Percentiles rank a stretch among this genome's conserved stretches.
phyloP scores from a whole-genome alignment of 805 yeast genomes.

The Wickerhamomyces hampshirensis region DNA sequence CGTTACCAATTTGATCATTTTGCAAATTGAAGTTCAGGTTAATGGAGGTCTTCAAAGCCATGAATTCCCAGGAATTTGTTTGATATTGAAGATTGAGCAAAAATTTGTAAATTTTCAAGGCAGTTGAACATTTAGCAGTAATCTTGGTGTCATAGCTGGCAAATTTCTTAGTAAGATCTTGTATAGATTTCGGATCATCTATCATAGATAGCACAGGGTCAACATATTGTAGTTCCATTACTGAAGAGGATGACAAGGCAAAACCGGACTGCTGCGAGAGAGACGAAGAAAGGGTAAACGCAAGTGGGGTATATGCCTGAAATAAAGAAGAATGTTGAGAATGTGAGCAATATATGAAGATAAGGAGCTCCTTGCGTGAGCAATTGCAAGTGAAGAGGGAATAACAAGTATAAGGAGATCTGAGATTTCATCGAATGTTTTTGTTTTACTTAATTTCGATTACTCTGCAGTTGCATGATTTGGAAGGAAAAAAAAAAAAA shows the following conservation, averaged over 20 bases:
- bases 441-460: background rate
- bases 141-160: slow-evolving; percentile 14
- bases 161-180: slow-evolving; percentile 9
- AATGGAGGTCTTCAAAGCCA: slow-evolving; percentile 25
- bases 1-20: slow-evolving; percentile 2
- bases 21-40: slow-evolving; percentile 22
- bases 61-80: slow-evolving; percentile 30
- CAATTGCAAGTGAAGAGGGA: background rate
- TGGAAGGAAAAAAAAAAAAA: too few relatives aligned
- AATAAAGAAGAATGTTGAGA: too few relatives aligned
- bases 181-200: slow-evolving; percentile 6
- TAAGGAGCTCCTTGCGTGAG: too few relatives aligned
- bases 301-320: too few relatives aligned
- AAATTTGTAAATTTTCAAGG: slow-evolving; percentile 24
- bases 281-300: background rate
- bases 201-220: slow-evolving; percentile 17
- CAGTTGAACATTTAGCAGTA: slow-evolving; percentile 23
- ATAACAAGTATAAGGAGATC: background rate
- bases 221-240: slow-evolving; percentile 5
- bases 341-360: too few relatives aligned
- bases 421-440: background rate
- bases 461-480: background rate
- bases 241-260: background rate
- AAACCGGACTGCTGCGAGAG: too few relatives aligned
- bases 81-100: slow-evolving; percentile 23